Evolutionary conservation across 345 rosid species (phyloP).

Genomic region (Eucalyptus marginata): DNA sequence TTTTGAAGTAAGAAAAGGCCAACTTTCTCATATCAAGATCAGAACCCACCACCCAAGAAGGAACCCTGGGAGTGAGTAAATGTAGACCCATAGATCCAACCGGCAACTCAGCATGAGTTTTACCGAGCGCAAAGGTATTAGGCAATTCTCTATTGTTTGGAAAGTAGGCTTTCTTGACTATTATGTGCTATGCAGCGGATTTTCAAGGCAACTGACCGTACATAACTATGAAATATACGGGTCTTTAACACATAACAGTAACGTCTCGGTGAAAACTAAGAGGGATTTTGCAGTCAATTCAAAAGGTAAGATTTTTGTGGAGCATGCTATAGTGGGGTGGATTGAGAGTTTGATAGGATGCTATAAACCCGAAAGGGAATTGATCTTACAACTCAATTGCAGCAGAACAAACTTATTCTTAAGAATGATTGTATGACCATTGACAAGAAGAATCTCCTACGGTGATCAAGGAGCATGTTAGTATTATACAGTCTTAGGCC

Average conservation of each 20-base stretch:
- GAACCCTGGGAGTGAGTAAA: background rate
- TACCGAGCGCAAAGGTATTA: background rate
- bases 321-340: background rate
- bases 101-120: background rate
- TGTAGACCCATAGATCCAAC: background rate
- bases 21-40: too few species aligned
- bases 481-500: background rate
- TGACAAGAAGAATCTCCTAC: too few species aligned
- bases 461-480: background rate
- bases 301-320: background rate
- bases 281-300: background rate
- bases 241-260: background rate
- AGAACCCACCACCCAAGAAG: too few species aligned
- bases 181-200: background rate
- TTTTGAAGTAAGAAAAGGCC: too few species aligned
- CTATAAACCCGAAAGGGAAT: background rate
- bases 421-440: too few species aligned
- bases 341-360: background rate
- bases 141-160: background rate
- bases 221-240: background rate
- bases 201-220: rapidly evolving
- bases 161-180: background rate
- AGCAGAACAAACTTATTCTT: background rate
- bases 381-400: background rate
- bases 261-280: background rate